A percentile compares a stretch with the other conserved stretches of the same genome.
These are phyloP conservation scores for Teratosphaeria nubilosa DNA, from an alignment of 2,329 filamentous ascomycete species.

Conservation along the genomic window DNA sequence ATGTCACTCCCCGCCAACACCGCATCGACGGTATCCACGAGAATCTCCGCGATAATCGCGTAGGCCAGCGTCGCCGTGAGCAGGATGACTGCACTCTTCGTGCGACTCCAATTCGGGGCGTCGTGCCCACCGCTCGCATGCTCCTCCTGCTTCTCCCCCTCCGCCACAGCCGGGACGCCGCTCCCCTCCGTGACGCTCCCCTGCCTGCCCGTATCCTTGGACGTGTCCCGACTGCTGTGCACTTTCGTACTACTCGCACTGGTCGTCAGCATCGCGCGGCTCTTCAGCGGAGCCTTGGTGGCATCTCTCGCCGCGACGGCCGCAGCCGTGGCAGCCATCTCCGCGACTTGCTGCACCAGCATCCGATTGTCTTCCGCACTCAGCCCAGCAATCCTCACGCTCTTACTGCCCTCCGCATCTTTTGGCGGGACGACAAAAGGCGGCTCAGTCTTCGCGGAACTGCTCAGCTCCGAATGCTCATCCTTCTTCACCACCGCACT, in stretches of 20 bases:
- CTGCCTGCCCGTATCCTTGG: background rate
- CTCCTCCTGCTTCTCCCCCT: slow-evolving; percentile 6
- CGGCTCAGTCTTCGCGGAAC: slow-evolving; percentile 10
- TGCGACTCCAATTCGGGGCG: slow-evolving; percentile 94
- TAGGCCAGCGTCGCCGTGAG: slow-evolving; percentile 84
- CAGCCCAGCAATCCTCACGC: slow-evolving; percentile 50
- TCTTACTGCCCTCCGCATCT: slow-evolving; percentile 37
- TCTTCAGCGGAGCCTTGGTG: slow-evolving; percentile 42
- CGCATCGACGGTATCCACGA: slow-evolving; percentile 96
- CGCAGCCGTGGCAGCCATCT: slow-evolving; percentile 86
- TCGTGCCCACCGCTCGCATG: slow-evolving; percentile 63
- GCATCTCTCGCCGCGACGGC: slow-evolving; percentile 77
- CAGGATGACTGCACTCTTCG: slow-evolving; percentile 81
- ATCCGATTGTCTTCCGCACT: slow-evolving; percentile 72
- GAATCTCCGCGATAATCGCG: slow-evolving; percentile 91
- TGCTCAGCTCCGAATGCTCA: slow-evolving; percentile 1
- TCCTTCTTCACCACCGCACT: slow-evolving; percentile 7
- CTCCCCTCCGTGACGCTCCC: background rate
- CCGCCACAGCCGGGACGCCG: slow-evolving; percentile 29
- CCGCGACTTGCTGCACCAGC: slow-evolving; percentile 77
- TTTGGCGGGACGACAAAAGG: slow-evolving; percentile 67
- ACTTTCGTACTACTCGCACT: background rate
- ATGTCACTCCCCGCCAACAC: slow-evolving; percentile 69
- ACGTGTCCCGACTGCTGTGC: background rate
- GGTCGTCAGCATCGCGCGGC: slow-evolving; percentile 32